Base-by-base conservation (phyloP, 768 basidiomycete genomes). In the Trametes elegans region DNA sequence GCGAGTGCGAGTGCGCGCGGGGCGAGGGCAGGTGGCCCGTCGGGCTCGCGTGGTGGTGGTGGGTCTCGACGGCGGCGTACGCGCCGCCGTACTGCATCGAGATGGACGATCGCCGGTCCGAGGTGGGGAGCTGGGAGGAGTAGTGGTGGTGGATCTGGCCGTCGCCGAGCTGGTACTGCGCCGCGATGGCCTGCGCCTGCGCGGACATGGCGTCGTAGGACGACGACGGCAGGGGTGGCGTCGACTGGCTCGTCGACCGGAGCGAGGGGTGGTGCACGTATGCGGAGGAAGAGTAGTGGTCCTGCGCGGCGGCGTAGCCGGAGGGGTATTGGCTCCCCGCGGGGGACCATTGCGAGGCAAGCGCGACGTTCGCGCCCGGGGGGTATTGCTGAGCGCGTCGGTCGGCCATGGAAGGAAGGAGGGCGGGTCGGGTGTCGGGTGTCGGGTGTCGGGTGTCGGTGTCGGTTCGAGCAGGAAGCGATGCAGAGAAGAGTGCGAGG, bases 301-400 rank as follows among this genome's bases (percentile, higher is more conserved):
- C 51, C 19, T 58, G 44, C 19, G 62, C 44, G 29, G 53, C 42
- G 29, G 50, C 40, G 40, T 59, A 63, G 43, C 52, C 49, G 21
- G 59, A 39, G 31, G 57, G 45, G 38, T 63, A 59, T 39, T 53
- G 57, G 35, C 41, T n/a, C n/a, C n/a, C 48, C 35, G 39, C 41
- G 47, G 28, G 31, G 26, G 57, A 40, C 59, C 59, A 60, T 41
- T 61, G 60, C 5, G 49, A 29, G 31, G 62, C 44, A 47, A 55
- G 58, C 6, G 56, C 57, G 42, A 52, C 48, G 54, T 63, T 59
- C 26, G 59, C 34, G 44, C 53, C 41, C 21, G 42, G 55, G 21
- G 60, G 52, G 27, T 55, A 54, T 23, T 49, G 62, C 29, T 63
- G 62, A 48, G 51, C 57, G 52, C 58, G 60, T 50, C 60, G 45